Evolutionary conservation across 2,329 filamentous ascomycete species (phyloP).

Genomic region (Pseudogymnoascus sp.): DNA sequence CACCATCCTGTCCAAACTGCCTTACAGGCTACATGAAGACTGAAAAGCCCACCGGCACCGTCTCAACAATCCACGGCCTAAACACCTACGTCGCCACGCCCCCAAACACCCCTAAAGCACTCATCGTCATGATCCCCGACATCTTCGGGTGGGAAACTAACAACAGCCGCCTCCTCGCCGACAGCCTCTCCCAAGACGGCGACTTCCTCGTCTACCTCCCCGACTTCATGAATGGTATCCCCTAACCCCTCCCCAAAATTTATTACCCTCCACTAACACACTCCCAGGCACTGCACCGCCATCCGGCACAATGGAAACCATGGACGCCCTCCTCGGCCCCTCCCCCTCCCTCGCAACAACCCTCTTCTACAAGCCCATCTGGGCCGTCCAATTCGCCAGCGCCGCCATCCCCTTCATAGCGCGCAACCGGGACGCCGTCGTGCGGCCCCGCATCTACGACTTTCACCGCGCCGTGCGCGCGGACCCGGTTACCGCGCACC

Average conservation of each 20-base stretch:
- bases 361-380: not conserved
- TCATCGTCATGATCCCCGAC: slow-evolving; percentile 38
- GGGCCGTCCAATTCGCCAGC: not conserved
- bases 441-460: not conserved
- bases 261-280: not conserved
- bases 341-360: not conserved
- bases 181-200: slow-evolving; percentile 35
- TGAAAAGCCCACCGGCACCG: slow-evolving; percentile 29
- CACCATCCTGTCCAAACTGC: slow-evolving; percentile 16
- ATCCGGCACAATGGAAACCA: not conserved
- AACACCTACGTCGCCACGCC: slow-evolving; percentile 33
- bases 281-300: not conserved
- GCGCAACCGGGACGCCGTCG: not conserved
- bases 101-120: slow-evolving; percentile 27
- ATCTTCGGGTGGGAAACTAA: slow-evolving; percentile 39
- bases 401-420: not conserved
- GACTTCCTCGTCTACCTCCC: slow-evolving; percentile 36
- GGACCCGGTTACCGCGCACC: not conserved
- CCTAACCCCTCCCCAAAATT: too few species aligned
- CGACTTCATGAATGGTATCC: slow-evolving; percentile 37
- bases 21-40: slow-evolving; percentile 30
- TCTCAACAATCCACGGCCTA: slow-evolving; percentile 33
- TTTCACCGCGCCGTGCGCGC: not conserved
- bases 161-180: slow-evolving; percentile 38
- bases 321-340: not conserved